Evolutionary conservation across 1,139 yeast genomes (phyloP), one percentile per base, ranked within the genome.

Genomic region (Scheffersomyces insectosa): DNA sequence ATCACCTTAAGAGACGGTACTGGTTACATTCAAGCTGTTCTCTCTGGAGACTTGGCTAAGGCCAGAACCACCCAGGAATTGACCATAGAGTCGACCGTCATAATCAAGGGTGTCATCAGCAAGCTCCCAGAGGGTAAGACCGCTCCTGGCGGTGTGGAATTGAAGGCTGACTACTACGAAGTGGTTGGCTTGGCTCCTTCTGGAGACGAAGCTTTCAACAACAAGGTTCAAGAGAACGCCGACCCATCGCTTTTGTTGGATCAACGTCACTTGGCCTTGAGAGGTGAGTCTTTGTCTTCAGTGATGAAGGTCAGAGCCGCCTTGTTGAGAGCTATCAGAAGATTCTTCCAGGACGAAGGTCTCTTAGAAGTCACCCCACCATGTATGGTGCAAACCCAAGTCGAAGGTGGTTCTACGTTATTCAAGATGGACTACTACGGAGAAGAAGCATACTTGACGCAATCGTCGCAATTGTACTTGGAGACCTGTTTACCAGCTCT

Each of bases 361-460:
- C 63, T 90, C 45, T 72, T 82, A 37, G 99, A 95, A 75, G 97
- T 95, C 47, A 93, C 98, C 32, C 98, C 99, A 39, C 99, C 99
- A 60, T 91, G 98, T 72, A 91, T 95, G 98, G 99, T 95, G 46
- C 99, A 95, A 73, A 91, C 97, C 37, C 98, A 93, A 75, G 99
- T 95, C 47, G 99, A 95, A 75, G 99, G 99, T 66, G 99, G 99
- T 42, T 87, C 97, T 29, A 95, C 99, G 13, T 78, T 95, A 63
- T 95, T 95, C 75, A 83, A 85, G 59, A 76, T 95, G 76, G 87
- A 88, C 65, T 95, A 95, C 75, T 95, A 95, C 65, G 98, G 97
- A 40, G 96, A 93, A 73, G 95, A 91, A 66, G 99, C 99, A 12
- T 95, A 76, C 70, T 78, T 95, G 61, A 95, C 99, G 16, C 99